Percentiles rank a stretch among this genome's conserved stretches.
Evolutionary conservation across 768 basidiomycete genomes (phyloP).

Genomic region (Multifurca ochricompacta): DNA sequence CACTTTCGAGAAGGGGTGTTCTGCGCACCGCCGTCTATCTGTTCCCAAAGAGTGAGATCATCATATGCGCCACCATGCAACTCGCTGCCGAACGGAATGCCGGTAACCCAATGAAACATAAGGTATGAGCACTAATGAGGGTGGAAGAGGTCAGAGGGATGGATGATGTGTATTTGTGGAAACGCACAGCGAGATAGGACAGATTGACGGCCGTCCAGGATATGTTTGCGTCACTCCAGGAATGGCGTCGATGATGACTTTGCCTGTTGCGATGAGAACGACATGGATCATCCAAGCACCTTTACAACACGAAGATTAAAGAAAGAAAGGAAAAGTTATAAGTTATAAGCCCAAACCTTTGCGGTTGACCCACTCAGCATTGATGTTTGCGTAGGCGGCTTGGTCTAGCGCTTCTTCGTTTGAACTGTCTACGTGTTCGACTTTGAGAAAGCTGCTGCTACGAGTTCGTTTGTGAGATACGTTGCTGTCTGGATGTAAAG

Average conservation of each 20-base stretch:
- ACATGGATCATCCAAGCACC: conserved; percentile 98
- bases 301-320: conserved; percentile 29
- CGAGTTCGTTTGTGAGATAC: conserved; percentile 35
- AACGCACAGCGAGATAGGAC: conserved; percentile 78
- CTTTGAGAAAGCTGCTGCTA: conserved; percentile 73
- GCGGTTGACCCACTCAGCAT: conserved; percentile 90
- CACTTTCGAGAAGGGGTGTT: conserved; percentile 99
- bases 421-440: conserved; percentile 71
- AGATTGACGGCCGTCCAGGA: conserved; percentile 95
- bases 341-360: conserved; percentile 52
- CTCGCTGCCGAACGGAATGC: conserved; percentile 88
- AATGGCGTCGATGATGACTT: conserved; percentile 87
- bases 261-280: conserved; percentile 82
- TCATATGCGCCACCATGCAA: conserved; percentile 92
- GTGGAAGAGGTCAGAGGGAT: neutral
- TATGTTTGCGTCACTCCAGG: conserved; percentile 91
- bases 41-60: conserved; percentile 97
- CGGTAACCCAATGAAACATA: conserved; percentile 98
- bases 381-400: conserved; percentile 73
- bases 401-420: conserved; percentile 74
- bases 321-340: neutral
- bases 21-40: conserved; percentile 97
- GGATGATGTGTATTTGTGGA: no score
- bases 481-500: neutral
- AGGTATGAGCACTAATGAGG: conserved; percentile 69